phyloP scores from a whole-genome alignment of 2,329 filamentous ascomycete species.

The Coniochaeta ligniaria region DNA sequence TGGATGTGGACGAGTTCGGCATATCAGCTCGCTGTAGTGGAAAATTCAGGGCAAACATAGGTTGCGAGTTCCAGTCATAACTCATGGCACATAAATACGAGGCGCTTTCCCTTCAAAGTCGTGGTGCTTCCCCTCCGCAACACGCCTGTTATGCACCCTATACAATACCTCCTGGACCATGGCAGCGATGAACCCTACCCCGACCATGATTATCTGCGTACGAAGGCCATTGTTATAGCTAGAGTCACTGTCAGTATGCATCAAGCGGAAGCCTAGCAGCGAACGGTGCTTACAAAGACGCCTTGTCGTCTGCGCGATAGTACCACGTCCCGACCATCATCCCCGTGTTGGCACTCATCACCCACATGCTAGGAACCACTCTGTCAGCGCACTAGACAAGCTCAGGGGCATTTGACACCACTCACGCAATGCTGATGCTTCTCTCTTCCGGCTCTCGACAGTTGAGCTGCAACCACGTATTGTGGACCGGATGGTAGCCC shows the following conservation, averaged over 20 bases:
- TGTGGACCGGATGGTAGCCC: constrained; percentile 45
- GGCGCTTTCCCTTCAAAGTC: not conserved
- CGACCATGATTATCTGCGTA: constrained; percentile 37
- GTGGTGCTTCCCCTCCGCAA: not conserved
- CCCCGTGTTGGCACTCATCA: constrained; percentile 43
- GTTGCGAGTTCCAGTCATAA: not conserved
- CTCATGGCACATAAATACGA: not conserved
- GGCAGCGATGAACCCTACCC: constrained; percentile 30
- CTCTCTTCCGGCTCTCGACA: constrained; percentile 36
- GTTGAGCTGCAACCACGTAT: constrained; percentile 45
- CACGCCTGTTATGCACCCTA: constrained; percentile 22
- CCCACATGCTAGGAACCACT: constrained; percentile 25
- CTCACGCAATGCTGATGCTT: constrained; percentile 41
- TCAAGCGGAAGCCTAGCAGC: no score
- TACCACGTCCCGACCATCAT: constrained; percentile 45
- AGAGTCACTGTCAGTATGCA: not conserved
- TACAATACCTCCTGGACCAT: constrained; percentile 32
- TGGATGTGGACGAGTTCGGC: not conserved
- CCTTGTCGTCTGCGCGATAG: constrained; percentile 32
- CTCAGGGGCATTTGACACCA: not conserved
- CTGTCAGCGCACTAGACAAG: not conserved
- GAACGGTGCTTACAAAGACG: constrained; percentile 10
- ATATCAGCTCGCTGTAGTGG: not conserved
- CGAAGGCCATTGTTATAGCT: constrained; percentile 35
- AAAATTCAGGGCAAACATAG: not conserved